Base-by-base conservation (phyloP, 495 filamentous ascomycete species). In the Penicillium dipodomyicola region DNA sequence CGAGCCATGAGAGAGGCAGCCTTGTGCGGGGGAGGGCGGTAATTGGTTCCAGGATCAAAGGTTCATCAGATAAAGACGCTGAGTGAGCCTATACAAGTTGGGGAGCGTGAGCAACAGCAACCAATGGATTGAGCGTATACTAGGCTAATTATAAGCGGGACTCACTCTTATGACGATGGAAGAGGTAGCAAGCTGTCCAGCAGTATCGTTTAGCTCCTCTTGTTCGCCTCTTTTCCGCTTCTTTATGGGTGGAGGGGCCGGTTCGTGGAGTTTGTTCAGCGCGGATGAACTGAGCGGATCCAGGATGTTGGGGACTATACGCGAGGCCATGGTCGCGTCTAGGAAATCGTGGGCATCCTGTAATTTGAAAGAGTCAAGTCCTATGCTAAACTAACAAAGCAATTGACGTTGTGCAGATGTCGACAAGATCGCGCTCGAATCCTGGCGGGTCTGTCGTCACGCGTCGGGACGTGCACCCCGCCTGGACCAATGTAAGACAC, bases 1-100 rank as follows among this genome's bases (percentile, higher is more conserved):
- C 87, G 30, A 88, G 77, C 64, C 78, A 82, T 2, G 82, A 81
- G 25, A 90, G 66, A 6, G 82, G 81, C 4, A 90, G 64, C 49
- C 76, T 69, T 32, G 82, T 80, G 59, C 85, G 85, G 19, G 85
- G 83, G 0, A 90, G 67, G 19, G 84, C 70, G 59, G 84, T 77
- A 47, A 88, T 70, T 6, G 85, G 85, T 41, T 82, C 74, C 29
- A 88, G 72, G 41, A 78, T 77, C 43, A 83, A 78, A 12, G 84
- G 82, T 58, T 83, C 82, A n/a, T 80, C 68, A 7, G 77, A 77
- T 44, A 82, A 62, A 33, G 76, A 82, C 17, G 80, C 75, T 23
- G 83, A 80, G 58, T 85, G 80, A 41, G 84, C 79, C 87, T 88
- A 45, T 25, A 60, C 15, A 25, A 22, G 53, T 40, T 19, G 30